Evolutionary conservation across 2,329 filamentous ascomycete genomes (phyloP).

Genomic region (Colletotrichum australisinense): DNA sequence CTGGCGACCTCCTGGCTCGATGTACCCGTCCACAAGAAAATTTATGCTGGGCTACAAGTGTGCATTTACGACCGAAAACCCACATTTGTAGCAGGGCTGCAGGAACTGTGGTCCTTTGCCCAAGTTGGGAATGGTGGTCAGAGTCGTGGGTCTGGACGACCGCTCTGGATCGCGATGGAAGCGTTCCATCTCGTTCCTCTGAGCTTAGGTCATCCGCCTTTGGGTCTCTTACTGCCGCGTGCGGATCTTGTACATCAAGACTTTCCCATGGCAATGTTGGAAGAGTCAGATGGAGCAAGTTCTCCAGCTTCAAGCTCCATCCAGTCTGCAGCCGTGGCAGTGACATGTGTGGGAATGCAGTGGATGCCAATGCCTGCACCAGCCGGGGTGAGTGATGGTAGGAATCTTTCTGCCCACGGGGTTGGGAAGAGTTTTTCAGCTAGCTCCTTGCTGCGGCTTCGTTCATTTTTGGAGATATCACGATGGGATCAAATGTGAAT

Average conservation of each 20-base stretch:
- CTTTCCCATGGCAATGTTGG: background rate
- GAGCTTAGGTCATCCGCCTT: background rate
- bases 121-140: slow-evolving; percentile 8
- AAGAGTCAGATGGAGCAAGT: background rate
- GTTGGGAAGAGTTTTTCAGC: slow-evolving; percentile 9
- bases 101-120: slow-evolving; percentile 33
- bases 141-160: slow-evolving; percentile 13
- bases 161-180: slow-evolving; percentile 33
- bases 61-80: background rate
- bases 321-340: slow-evolving; percentile 21
- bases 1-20: background rate
- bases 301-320: slow-evolving; percentile 4
- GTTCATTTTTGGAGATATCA: background rate
- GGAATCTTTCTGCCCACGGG: slow-evolving; percentile 6
- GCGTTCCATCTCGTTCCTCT: slow-evolving; percentile 8
- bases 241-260: background rate
- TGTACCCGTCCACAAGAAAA: background rate
- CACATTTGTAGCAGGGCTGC: slow-evolving; percentile 29
- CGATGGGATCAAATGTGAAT: background rate
- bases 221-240: background rate
- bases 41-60: background rate
- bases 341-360: slow-evolving; percentile 27
- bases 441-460: background rate
- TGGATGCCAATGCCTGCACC: background rate
- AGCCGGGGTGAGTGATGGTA: background rate